A percentile compares a stretch with the other conserved stretches of the same genome.
phyloP scores from a whole-genome alignment of 345 rosid species.

The Geranium brycei region DNA sequence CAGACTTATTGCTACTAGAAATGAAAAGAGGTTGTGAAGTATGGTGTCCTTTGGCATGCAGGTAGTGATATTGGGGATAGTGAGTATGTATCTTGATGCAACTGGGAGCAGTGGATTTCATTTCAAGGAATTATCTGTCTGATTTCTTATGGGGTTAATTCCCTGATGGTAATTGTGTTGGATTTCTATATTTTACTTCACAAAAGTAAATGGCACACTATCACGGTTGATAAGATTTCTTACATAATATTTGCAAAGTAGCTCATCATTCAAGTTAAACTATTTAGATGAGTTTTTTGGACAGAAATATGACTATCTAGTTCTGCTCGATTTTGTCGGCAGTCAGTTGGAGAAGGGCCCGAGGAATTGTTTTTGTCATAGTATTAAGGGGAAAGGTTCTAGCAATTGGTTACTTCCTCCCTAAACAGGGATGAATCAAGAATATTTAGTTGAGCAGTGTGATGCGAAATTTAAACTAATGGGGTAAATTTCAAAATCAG shows the following conservation, averaged over 20 bases:
- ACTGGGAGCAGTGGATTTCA: neutral
- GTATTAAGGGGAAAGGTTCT: too few relatives aligned
- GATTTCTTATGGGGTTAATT: neutral
- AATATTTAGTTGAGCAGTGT: too few relatives aligned
- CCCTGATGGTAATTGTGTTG: neutral
- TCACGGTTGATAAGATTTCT: neutral
- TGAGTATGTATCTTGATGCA: neutral
- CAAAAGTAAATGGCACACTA: neutral
- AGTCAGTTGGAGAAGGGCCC: too few relatives aligned
- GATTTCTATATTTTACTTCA: neutral
- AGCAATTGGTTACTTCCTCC: too few relatives aligned
- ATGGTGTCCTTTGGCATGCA: neutral
- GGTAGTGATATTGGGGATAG: neutral
- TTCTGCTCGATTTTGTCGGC: too few relatives aligned
- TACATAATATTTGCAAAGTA: neutral
- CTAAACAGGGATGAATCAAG: too few relatives aligned
- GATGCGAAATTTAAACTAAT: too few relatives aligned
- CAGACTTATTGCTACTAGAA: neutral
- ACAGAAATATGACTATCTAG: too few relatives aligned
- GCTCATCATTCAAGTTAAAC: too few relatives aligned
- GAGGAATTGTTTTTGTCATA: too few relatives aligned
- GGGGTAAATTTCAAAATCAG: too few relatives aligned
- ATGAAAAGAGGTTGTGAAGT: neutral
- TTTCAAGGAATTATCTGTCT: neutral
- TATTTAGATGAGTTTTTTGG: too few relatives aligned